phyloP scores from a whole-genome alignment of 148 eudicot species.

The Rhododendron henanense region DNA sequence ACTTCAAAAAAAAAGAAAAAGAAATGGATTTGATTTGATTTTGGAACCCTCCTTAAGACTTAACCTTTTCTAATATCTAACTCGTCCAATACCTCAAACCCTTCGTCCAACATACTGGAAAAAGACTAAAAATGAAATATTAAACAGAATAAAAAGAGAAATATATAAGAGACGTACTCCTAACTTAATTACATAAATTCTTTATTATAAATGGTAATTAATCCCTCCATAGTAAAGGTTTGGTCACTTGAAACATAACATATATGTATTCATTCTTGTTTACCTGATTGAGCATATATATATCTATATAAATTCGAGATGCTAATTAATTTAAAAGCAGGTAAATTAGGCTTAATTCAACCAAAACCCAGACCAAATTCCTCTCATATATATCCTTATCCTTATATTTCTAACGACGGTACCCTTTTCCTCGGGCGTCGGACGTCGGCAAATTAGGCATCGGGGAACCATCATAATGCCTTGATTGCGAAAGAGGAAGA shows the following conservation, averaged over 20 bases:
- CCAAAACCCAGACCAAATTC: background rate
- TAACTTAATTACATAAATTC: background rate
- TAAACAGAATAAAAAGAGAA: background rate
- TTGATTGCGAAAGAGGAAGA: slow-evolving; percentile 21
- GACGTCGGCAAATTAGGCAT: background rate
- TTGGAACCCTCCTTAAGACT: background rate
- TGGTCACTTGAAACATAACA: background rate
- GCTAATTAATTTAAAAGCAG: background rate
- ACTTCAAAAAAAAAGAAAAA: no score
- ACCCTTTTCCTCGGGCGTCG: background rate
- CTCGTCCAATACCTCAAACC: background rate
- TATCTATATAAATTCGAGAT: background rate
- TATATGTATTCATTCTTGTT: background rate
- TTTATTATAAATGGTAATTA: background rate
- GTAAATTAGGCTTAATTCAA: background rate
- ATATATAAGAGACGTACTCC: background rate
- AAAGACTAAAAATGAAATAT: background rate
- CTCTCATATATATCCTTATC: background rate
- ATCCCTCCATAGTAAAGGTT: background rate
- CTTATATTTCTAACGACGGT: background rate
- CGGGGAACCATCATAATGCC: slow-evolving; percentile 22
- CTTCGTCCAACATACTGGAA: background rate
- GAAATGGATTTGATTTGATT: no score
- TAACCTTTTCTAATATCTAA: background rate
- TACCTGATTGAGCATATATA: background rate